Evolutionary conservation across 768 basidiomycete genomes (phyloP), one percentile per base, ranked within the genome.

Genomic region (Zangia roseola): DNA sequence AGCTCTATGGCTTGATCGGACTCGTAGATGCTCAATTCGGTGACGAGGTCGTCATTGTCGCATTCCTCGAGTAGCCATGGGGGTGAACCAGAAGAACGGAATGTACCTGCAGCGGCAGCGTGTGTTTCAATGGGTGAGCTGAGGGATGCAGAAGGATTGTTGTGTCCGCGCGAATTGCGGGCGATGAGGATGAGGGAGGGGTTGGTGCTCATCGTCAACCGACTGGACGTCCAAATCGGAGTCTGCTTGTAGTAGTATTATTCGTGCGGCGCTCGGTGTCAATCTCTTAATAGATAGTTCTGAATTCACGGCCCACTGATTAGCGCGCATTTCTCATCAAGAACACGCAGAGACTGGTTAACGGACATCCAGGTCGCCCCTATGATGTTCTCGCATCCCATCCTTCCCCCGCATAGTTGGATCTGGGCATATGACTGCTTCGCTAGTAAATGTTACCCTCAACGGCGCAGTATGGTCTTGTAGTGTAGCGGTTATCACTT

Each of bases 151-250:
- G 87, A 85, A 3, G 86, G 83, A 57, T 87, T 87, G 57, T 84
- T 83, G 4, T 74, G 76, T 12, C 88, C 86, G 34, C 90, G 77
- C 16, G 91, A 90, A 56, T 88, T 87, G 59, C 91, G 83, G 9
- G 91, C 91, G 54, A 93, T 92, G 62, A 93, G 86, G 55, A 91
- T 88, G 63, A 91, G 89, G 8, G 90, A 85, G 1, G 90, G 90
- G 63, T 92, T 86, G 52, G 63, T 63, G 44, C 60, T 65, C 36
- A 63, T 42, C 52, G 38, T 28, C 1, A 31, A n/a, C 12, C 2
- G 20, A n/a, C 38, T 37, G 26, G 25, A 6, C 12, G 43, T 35
- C 21, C 30, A 6, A 12, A 31, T 36, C 28, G 17, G 28, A 13
- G 23, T 13, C 41, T 34, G 38, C 47, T 42, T 41, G 26, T 34